Percentiles rank a stretch among this genome's conserved stretches.
Conservation (phyloP, 306 rosid species). For the Adenanthera pavonina region DNA sequence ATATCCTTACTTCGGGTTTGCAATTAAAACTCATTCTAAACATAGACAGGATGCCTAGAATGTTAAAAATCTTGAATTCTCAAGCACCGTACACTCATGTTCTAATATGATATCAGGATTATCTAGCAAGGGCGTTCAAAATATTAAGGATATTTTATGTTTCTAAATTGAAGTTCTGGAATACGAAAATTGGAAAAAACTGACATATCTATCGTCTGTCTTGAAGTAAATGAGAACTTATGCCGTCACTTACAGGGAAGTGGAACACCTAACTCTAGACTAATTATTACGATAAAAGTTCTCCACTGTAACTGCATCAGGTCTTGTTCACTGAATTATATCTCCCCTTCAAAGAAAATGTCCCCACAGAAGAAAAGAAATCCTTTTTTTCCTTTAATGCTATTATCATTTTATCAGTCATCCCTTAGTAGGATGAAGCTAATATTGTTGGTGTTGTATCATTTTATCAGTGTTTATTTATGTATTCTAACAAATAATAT, state of each 20-base stretch:
- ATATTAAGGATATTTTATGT: not conserved
- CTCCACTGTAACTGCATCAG: not conserved
- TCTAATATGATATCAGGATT: not conserved
- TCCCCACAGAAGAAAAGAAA: not conserved
- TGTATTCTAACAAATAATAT: slow-evolving; percentile 5
- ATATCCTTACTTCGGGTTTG: not conserved
- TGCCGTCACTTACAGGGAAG: not conserved
- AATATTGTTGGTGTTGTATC: too few relatives aligned
- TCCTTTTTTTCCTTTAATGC: not conserved
- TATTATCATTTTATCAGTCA: not conserved
- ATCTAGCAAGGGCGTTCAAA: not conserved
- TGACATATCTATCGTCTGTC: not conserved
- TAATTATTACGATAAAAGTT: not conserved
- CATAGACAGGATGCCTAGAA: slow-evolving; percentile 14
- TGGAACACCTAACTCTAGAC: not conserved
- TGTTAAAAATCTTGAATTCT: slow-evolving; percentile 11
- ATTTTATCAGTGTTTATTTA: not conserved
- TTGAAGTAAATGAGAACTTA: not conserved
- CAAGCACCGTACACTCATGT: slow-evolving; percentile 18
- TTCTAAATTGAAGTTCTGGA: slow-evolving; percentile 2
- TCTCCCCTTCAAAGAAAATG: not conserved
- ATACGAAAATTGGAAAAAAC: not conserved
- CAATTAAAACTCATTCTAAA: not conserved
- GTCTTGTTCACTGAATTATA: not conserved
- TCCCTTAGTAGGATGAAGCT: too few relatives aligned